Evolutionary conservation across 768 basidiomycete species (phyloP), one percentile per base, ranked within the genome.

Genomic region (Tylopilus sp.): DNA sequence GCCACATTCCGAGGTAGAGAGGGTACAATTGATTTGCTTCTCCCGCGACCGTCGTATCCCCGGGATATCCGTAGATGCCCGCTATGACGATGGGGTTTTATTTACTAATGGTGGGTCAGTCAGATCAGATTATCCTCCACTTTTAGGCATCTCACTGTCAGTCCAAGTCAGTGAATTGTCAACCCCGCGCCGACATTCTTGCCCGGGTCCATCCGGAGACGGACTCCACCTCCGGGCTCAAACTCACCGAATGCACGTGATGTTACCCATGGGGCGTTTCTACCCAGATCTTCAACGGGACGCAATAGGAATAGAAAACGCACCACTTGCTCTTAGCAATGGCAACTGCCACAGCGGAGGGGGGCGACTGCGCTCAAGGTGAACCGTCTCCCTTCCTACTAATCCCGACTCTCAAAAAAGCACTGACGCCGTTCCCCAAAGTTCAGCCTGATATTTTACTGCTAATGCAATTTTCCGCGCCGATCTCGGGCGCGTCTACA

Each of bases 401-500:
- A 17, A n/a, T n/a, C 17, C 35, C 17, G 15, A 3, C 35, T 35
- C 35, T 35, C 17, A n/a, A 6, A 35, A n/a, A 35, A 7, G 35
- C 35, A 56, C 50, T 42, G 11, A 70, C 72, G 0, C 72, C 74
- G 1, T 55, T 76, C 1, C 75, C 75, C 8, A 73, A 65, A 30
- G 22, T 73, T 15, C 75, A 75, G 44, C 63, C 75, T 15, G 64
- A 60, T 4, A 67, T 76, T 26, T 58, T 75, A 6, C 53, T 71
- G 4, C 45, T 71, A 20, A 62, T 75, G 12, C 73, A 54, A 57
- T 43, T 64, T 51, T 40, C 71, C 56, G 69, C 65, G 65, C 54
- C 62, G 22, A 67, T 76, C 31, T 70, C 74, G 0, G 69, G 71
- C 20, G 64, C 68, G 50, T 76, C 72, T 23, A 79, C 79, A 47